Evolutionary conservation across 371 early-diverging fungal genomes (phyloP).

Genomic region (Rhizopus arrhizus): DNA sequence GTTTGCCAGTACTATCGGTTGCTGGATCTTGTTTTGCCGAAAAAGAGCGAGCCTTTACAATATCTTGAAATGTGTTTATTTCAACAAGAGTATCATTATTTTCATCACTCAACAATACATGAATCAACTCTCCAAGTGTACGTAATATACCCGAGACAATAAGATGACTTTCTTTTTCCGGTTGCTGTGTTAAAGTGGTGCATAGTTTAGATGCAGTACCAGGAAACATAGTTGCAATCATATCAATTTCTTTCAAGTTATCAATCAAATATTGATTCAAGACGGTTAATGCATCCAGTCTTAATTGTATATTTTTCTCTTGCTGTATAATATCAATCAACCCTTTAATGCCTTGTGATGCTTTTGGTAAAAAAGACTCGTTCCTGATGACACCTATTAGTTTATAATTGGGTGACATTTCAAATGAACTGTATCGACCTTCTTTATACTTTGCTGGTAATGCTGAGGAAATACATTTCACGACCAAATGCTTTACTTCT

Average conservation of each 20-base stretch:
- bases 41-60: constrained; percentile 8
- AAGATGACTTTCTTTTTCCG: constrained; percentile 54
- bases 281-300: constrained; percentile 37
- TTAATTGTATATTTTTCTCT: constrained; percentile 40
- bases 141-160: constrained; percentile 43
- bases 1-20: neutral
- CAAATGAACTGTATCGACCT: constrained; percentile 11
- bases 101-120: constrained; percentile 40
- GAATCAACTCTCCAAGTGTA: constrained; percentile 41
- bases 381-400: constrained; percentile 19
- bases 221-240: constrained; percentile 46
- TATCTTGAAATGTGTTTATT: constrained; percentile 30
- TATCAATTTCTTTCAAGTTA: constrained; percentile 37
- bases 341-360: constrained; percentile 36
- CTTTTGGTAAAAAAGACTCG: constrained; percentile 24
- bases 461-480: constrained; percentile 39
- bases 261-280: constrained; percentile 35
- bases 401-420: constrained; percentile 7
- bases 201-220: constrained; percentile 47
- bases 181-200: constrained; percentile 39
- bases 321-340: constrained; percentile 36
- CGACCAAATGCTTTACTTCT: constrained; percentile 39
- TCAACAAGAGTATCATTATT: constrained; percentile 21
- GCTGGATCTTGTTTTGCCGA: neutral
- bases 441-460: constrained; percentile 30